Conservation (phyloP, 768 basidiomycete species). For the Artomyces pyxidatus region DNA sequence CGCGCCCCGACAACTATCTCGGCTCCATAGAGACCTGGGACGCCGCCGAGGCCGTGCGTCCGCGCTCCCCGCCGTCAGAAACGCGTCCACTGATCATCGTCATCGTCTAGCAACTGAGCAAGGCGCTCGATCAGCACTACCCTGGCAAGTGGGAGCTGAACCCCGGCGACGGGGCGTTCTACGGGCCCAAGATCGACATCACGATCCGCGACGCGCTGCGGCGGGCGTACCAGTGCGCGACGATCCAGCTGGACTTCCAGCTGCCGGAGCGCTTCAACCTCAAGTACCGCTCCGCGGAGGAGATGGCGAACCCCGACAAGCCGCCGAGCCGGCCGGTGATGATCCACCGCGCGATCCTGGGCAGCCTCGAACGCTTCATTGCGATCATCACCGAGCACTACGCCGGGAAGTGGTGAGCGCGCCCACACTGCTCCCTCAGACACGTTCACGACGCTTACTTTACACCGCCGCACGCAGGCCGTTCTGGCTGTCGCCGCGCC, state of each 20-base stretch:
- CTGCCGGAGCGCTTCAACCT: constrained; percentile 95
- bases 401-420: constrained; percentile 92
- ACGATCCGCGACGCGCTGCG: constrained; percentile 87
- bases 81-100: neutral
- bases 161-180: constrained; percentile 97
- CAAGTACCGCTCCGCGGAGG: constrained; percentile 77
- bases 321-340: constrained; percentile 81
- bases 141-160: constrained; percentile 89
- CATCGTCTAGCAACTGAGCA: constrained; percentile 61
- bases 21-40: constrained; percentile 90
- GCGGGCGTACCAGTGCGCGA: constrained; percentile 96
- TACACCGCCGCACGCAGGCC: constrained; percentile 51
- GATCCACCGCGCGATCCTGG: constrained; percentile 95
- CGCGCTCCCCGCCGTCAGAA: neutral
- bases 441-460: neutral
- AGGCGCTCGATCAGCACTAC: constrained; percentile 77
- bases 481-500: constrained; percentile 97
- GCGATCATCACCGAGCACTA: constrained; percentile 97
- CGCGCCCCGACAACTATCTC: constrained; percentile 90
- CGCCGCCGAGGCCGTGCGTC: constrained; percentile 66
- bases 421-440: too few species aligned
- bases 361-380: constrained; percentile 91
- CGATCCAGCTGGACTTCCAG: constrained; percentile 98
- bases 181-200: constrained; percentile 99
- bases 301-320: constrained; percentile 46